These are phyloP conservation scores for Kodamaea sagamina DNA, from an alignment of 805 yeast species.

Conservation along the genomic window DNA sequence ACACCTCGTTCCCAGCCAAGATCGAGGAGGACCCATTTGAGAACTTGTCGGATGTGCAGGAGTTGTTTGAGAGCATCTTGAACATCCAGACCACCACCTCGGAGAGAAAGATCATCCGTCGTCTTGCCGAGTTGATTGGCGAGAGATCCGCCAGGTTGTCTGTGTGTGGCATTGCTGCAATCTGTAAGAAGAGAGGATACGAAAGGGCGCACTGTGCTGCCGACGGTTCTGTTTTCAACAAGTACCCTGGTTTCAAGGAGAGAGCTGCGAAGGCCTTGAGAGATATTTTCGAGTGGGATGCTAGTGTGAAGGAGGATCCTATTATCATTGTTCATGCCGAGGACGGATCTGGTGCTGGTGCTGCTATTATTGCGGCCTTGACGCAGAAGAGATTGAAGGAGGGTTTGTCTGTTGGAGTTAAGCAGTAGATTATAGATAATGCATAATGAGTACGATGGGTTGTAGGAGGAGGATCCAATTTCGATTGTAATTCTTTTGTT, in stretches of 20 bases:
- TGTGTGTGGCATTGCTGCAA: conserved; percentile 93
- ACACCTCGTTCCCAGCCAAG: conserved; percentile 83
- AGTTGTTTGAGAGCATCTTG: conserved; percentile 60
- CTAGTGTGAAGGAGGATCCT: conserved; percentile 62
- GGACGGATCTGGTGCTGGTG: conserved; percentile 99
- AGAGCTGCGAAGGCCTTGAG: conserved; percentile 86
- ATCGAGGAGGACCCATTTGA: conserved; percentile 90
- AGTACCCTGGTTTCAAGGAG: conserved; percentile 87
- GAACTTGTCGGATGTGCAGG: conserved; percentile 73
- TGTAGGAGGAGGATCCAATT: too few relatives aligned
- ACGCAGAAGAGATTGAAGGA: conserved; percentile 75
- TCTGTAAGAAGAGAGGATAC: conserved; percentile 82
- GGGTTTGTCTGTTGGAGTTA: conserved; percentile 66
- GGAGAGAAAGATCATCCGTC: conserved; percentile 82
- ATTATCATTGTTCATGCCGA: conserved; percentile 87
- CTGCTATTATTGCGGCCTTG: conserved; percentile 96
- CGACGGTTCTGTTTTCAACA: conserved; percentile 94
- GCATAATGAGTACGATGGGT: neutral
- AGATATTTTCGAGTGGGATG: conserved; percentile 83
- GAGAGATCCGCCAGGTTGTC: conserved; percentile 91
- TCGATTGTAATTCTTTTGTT: too few relatives aligned
- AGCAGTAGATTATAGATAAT: conserved; percentile 8
- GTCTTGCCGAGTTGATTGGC: conserved; percentile 83
- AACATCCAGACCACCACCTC: conserved; percentile 65
- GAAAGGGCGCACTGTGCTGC: conserved; percentile 87